A percentile compares a stretch with the other conserved stretches of the same genome.
These are phyloP conservation scores for Metarhizium anisopliae DNA, from an alignment of 2,329 filamentous ascomycete genomes.

Conservation along the genomic window DNA sequence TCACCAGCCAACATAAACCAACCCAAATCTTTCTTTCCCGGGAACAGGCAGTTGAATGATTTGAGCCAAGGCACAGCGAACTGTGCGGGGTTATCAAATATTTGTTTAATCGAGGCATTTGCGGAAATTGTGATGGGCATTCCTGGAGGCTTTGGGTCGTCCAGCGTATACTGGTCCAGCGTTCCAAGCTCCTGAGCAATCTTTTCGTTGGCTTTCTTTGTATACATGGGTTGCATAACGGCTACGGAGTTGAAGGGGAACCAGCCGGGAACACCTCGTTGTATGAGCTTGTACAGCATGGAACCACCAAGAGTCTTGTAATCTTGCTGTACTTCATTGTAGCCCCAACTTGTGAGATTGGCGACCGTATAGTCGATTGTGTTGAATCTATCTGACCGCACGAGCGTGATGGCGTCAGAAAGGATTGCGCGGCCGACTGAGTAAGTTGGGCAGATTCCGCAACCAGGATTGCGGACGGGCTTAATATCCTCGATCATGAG, in stretches of 20 bases:
- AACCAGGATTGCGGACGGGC: slow-evolving; percentile 38
- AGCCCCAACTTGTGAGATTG: slow-evolving; percentile 35
- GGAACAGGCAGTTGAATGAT: slow-evolving; percentile 22
- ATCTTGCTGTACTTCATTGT: slow-evolving; percentile 21
- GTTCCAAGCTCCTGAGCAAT: slow-evolving; percentile 31
- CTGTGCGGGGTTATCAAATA: slow-evolving; percentile 21
- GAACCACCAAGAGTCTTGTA: slow-evolving; percentile 30
- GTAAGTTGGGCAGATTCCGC: slow-evolving; percentile 42
- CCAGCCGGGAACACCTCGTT: slow-evolving; percentile 34
- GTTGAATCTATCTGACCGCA: slow-evolving; percentile 51
- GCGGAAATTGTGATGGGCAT: slow-evolving; percentile 18
- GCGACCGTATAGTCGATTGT: slow-evolving; percentile 37
- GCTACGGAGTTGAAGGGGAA: slow-evolving; percentile 30
- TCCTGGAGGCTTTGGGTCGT: slow-evolving; percentile 26
- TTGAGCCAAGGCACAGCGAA: slow-evolving; percentile 26
- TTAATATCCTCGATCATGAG: slow-evolving; percentile 53
- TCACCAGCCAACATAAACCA: slow-evolving; percentile 32
- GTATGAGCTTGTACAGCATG: slow-evolving; percentile 36
- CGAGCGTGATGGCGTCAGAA: slow-evolving; percentile 50
- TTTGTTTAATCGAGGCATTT: slow-evolving; percentile 20
- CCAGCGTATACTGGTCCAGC: slow-evolving; percentile 22
- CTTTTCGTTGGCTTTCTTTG: slow-evolving; percentile 28
- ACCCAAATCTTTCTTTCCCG: slow-evolving; percentile 21
- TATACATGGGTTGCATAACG: slow-evolving; percentile 38
- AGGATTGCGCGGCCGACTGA: slow-evolving; percentile 47